Conservation (phyloP, 169 alveolate genomes). For the Cryptosporidium baileyi region DNA sequence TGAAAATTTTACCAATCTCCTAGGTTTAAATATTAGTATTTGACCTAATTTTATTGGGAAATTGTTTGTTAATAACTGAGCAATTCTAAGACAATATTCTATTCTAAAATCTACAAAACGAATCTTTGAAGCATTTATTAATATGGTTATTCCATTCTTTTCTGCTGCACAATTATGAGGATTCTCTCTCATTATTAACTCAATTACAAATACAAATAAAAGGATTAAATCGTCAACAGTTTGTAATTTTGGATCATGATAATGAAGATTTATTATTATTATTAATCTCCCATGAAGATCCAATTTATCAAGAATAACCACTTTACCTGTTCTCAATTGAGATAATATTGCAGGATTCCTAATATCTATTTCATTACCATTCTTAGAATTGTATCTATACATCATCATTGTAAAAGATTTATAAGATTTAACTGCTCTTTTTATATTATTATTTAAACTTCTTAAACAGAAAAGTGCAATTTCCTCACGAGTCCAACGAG, state of each 20-base stretch:
- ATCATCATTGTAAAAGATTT: conserved; percentile 41
- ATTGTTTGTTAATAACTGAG: not conserved
- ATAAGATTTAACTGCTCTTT: conserved; percentile 36
- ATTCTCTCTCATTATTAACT: conserved; percentile 56
- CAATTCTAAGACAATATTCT: conserved; percentile 15
- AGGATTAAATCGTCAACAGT: conserved; percentile 45
- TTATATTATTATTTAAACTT: conserved; percentile 14
- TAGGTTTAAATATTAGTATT: conserved; percentile 43
- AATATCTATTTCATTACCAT: conserved; percentile 39
- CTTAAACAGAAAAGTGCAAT: conserved; percentile 59
- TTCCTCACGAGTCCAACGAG: conserved; percentile 60
- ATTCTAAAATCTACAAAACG: conserved; percentile 31
- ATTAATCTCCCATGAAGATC: conserved; percentile 59
- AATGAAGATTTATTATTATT: conserved; percentile 42
- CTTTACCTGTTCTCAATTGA: conserved; percentile 44
- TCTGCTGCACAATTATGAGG: conserved; percentile 37
- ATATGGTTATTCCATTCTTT: conserved; percentile 33
- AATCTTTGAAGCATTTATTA: conserved; percentile 38
- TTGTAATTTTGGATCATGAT: conserved; percentile 27
- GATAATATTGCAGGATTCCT: conserved; percentile 53
- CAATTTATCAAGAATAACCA: conserved; percentile 43
- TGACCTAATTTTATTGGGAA: conserved; percentile 61
- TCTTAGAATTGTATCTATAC: conserved; percentile 24
- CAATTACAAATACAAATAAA: conserved; percentile 44
- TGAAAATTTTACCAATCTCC: conserved; percentile 7